Conservation (phyloP, 345 rosid genomes). For the Linum tenue region DNA sequence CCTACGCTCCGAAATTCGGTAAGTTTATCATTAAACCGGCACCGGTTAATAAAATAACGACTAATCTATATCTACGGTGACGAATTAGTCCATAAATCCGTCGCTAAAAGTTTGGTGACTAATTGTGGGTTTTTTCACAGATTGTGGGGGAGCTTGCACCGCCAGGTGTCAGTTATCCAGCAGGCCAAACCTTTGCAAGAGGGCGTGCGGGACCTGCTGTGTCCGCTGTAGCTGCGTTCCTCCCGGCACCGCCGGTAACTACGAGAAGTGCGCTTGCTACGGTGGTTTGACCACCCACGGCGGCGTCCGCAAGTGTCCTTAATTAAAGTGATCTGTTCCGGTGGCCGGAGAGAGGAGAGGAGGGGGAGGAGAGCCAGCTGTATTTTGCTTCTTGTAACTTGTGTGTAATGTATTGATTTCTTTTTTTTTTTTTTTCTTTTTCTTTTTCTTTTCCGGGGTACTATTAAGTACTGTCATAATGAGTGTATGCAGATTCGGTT, state of each 20-base stretch:
- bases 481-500: too few species aligned
- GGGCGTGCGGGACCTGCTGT: slow-evolving; percentile 9
- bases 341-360: neutral
- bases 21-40: neutral
- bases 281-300: slow-evolving; percentile 7
- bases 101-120: too few species aligned
- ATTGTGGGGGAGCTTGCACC: slow-evolving; percentile 5
- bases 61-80: too few species aligned
- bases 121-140: neutral
- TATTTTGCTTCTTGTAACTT: too few species aligned
- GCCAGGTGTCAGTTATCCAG: slow-evolving; percentile 1
- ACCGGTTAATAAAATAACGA: too few species aligned
- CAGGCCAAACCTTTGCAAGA: slow-evolving; percentile 7
- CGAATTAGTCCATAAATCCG: too few species aligned
- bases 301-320: slow-evolving; percentile 9
- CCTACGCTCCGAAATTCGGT: neutral
- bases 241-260: slow-evolving; percentile 4
- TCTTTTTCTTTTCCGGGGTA: too few species aligned
- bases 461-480: too few species aligned
- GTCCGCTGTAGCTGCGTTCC: slow-evolving; percentile 5
- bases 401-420: too few species aligned
- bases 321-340: neutral
- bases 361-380: too few species aligned
- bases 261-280: slow-evolving; percentile 3
- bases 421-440: too few species aligned